Base-by-base conservation (phyloP, 495 filamentous ascomycete species). In the Neurospora sp. region DNA sequence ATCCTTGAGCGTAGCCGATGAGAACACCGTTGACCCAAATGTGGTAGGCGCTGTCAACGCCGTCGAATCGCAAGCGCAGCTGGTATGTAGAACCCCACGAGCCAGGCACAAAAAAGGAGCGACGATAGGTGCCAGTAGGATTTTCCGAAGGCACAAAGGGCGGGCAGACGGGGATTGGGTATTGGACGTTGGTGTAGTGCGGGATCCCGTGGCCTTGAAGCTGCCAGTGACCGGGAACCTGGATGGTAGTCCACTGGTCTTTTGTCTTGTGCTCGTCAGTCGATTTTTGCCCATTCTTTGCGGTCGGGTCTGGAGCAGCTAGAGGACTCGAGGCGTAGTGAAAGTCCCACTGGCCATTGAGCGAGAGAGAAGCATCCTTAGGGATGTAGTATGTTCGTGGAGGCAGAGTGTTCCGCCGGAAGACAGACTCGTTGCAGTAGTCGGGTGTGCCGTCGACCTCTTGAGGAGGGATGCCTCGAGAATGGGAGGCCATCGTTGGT, bases 211-310 rank as follows among this genome's bases (percentile, higher is more conserved):
- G 86, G 41, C 89, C 89, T 75, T 90, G 87, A 8, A 91, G 77
- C 73, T 91, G 89, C 89, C 89, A 91, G 77, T 89, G 88, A 3
- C 87, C 86, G 0, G 89, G 89, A 5, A 91, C 89, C n/a, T 81
- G 71, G 69, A 89, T 86, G 44, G 81, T 76, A 16, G 77, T 81
- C 87, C 89, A 90, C 71, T 74, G 76, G 20, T 76, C 74, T 38
- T 74, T 72, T 39, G 74, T 72, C 14, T 35, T 65, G 53, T 35
- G 53, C 22, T 31, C 31, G 39, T 71, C 68, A 70, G 71, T 77
- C 71, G 22, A 1, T 11, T 37, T 10, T 18, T 37, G 53, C 1
- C 14, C 53, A 27, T 61, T 53, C 48, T 73, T 77, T 73, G n/a
- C 70, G 39, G 37, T 80, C 77, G 8, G 84, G 16, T 82, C 81